Conservation (phyloP, 306 rosid species). For the Canavalia gladiata region DNA sequence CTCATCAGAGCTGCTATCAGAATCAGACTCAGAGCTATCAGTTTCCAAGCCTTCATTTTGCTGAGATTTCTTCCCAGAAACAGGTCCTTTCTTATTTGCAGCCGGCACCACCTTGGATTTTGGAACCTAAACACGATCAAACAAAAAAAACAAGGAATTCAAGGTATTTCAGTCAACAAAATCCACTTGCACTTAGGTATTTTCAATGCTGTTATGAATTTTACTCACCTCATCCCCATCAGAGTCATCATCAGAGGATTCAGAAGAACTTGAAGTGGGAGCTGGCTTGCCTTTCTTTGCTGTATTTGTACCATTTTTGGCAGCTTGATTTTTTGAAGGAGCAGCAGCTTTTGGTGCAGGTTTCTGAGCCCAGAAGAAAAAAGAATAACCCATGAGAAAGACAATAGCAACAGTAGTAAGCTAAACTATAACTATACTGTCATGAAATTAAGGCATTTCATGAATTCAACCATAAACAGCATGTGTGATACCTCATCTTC, state of each 20-base stretch:
- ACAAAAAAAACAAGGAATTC: background rate
- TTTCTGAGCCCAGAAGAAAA: conserved; percentile 40
- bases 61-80: conserved; percentile 36
- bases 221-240: conserved; percentile 62
- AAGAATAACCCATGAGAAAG: background rate
- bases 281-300: conserved; percentile 49
- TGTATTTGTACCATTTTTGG: conserved; percentile 28
- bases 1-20: conserved; percentile 51
- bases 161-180: background rate
- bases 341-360: conserved; percentile 53
- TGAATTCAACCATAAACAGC: no score
- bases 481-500: conserved; percentile 52
- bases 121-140: conserved; percentile 48
- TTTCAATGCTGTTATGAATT: no score
- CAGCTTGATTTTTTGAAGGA: conserved; percentile 44
- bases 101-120: conserved; percentile 52
- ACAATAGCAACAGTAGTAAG: background rate
- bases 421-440: background rate
- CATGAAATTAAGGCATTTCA: background rate
- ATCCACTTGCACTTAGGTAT: background rate
- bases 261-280: conserved; percentile 35
- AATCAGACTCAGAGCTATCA: conserved; percentile 38
- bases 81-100: conserved; percentile 39
- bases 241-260: conserved; percentile 50
- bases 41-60: conserved; percentile 44